Conservation (phyloP, 345 rosid genomes). For the Melaleuca quinquenervia region DNA sequence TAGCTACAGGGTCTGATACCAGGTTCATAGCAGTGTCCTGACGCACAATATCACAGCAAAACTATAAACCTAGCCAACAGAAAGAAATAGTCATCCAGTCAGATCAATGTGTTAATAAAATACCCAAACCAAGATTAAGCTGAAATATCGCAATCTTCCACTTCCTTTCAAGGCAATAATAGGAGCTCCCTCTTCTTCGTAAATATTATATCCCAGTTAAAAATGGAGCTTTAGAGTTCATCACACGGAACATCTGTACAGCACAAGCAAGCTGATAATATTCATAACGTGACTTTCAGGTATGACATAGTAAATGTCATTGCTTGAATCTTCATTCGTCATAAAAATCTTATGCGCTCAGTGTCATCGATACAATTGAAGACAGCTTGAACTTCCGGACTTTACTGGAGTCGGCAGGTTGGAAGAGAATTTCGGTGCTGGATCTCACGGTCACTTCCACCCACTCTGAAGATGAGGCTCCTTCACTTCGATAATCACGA, state of each 20-base stretch:
- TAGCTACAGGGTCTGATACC: not conserved
- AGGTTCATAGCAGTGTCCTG: not conserved
- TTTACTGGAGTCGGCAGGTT: constrained; percentile 43
- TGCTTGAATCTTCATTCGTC: not conserved
- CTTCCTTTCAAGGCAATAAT: not conserved
- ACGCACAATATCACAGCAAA: not conserved
- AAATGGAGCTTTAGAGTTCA: not conserved
- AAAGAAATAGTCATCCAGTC: not conserved
- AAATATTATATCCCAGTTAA: not conserved
- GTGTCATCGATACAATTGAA: constrained; percentile 52
- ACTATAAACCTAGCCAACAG: not conserved
- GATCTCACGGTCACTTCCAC: constrained; percentile 70
- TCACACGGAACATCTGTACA: not conserved
- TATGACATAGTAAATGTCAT: not conserved
- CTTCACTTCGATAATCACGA: constrained; percentile 81
- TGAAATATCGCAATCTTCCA: not conserved
- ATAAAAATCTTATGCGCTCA: constrained; percentile 40
- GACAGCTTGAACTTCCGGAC: constrained; percentile 67
- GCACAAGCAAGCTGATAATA: not conserved
- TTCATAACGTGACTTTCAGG: not conserved
- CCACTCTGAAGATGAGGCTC: constrained; percentile 63
- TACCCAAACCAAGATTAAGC: not conserved
- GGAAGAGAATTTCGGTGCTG: constrained; percentile 67
- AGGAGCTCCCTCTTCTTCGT: not conserved
- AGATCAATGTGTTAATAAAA: not conserved